A percentile compares a stretch with the other conserved stretches of the same genome.
These are phyloP conservation scores for Phytopythium chamaehyphon DNA, from an alignment of 352 stramenopile genomes.

Conservation along the genomic window DNA sequence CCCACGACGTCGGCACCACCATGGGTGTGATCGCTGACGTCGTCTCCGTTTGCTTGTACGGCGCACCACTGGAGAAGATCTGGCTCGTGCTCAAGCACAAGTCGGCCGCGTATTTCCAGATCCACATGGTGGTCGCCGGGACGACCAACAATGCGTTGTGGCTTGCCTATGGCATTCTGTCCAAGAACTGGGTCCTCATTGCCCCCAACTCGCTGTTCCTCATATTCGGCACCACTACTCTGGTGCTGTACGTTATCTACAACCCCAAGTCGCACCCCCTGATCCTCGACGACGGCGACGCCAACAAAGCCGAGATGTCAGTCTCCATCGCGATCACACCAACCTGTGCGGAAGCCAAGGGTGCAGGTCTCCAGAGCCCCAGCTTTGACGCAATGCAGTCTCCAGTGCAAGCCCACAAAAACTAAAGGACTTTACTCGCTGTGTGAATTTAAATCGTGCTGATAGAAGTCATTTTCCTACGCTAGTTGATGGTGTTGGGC, in stretches of 20 bases:
- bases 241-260: constrained; percentile 25
- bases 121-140: constrained; percentile 43
- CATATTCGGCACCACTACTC: constrained; percentile 19
- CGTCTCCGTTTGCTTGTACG: constrained; percentile 39
- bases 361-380: constrained; percentile 10
- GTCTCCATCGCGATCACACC: constrained; percentile 14
- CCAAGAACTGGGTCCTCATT: constrained; percentile 33
- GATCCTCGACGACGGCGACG: constrained; percentile 6
- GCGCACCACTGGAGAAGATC: constrained; percentile 33
- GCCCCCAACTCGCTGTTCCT: constrained; percentile 26
- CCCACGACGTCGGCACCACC: constrained; percentile 16
- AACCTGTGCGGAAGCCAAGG: constrained; percentile 9
- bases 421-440: no score
- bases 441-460: not conserved
- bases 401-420: not conserved
- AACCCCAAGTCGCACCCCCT: constrained; percentile 32
- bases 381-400: constrained; percentile 22
- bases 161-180: constrained; percentile 24
- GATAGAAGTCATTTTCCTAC: no score
- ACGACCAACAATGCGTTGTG: constrained; percentile 41
- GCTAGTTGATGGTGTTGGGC: not conserved
- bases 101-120: constrained; percentile 47
- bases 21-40: constrained; percentile 25
- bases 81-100: constrained; percentile 34
- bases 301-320: constrained; percentile 8